Evolutionary conservation across 257 asterid genomes (phyloP).

Genomic region (Schizonepeta tenuifolia): DNA sequence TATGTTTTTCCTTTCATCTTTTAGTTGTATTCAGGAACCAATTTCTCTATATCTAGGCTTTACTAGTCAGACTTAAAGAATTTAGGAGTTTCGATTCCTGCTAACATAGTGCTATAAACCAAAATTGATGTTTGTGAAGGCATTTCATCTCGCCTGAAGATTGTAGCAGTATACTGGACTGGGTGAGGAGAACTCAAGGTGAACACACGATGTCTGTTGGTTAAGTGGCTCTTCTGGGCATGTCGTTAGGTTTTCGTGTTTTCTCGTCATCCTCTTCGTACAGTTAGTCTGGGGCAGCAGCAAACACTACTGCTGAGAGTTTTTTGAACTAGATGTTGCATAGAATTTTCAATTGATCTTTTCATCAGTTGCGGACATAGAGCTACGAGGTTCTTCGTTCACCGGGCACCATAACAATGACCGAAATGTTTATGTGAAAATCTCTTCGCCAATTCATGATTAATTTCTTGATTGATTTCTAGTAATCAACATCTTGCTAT

Average conservation of each 20-base stretch:
- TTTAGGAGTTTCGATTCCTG: not conserved
- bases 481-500: too few relatives aligned
- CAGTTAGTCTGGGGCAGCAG: not conserved
- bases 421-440: too few relatives aligned
- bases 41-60: not conserved
- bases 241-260: not conserved
- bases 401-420: not conserved
- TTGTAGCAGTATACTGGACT: slow-evolving; percentile 60
- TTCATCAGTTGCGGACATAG: too few relatives aligned
- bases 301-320: not conserved
- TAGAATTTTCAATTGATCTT: not conserved
- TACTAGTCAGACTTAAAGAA: not conserved
- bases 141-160: slow-evolving; percentile 67
- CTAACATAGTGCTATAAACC: slow-evolving; percentile 7
- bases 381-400: too few relatives aligned
- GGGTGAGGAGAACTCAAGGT: slow-evolving; percentile 66
- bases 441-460: too few relatives aligned
- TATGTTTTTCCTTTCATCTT: not conserved
- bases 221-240: slow-evolving; percentile 8
- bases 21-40: not conserved
- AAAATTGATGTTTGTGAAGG: slow-evolving; percentile 45
- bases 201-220: slow-evolving; percentile 34
- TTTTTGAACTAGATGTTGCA: not conserved
- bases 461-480: too few relatives aligned
- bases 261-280: not conserved